A percentile compares a stretch with the other conserved stretches of the same genome.
phyloP scores from a whole-genome alignment of 768 basidiomycete genomes.

The Hydnomerulius pinastri region DNA sequence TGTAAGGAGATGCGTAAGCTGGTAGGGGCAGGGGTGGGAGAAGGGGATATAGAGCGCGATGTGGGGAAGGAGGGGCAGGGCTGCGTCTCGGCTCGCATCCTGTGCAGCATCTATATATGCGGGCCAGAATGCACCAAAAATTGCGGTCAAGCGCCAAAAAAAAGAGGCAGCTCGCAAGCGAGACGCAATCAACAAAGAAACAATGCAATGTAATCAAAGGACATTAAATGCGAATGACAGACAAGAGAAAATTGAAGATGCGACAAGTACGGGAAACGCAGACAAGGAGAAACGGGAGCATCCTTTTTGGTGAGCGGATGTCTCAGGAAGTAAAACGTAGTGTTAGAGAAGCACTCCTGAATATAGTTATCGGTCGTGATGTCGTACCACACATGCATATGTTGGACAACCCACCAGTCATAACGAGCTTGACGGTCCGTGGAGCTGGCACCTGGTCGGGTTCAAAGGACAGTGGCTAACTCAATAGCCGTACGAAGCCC shows the following conservation, averaged over 20 bases:
- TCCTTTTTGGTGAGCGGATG: conserved; percentile 19
- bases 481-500: conserved; percentile 45
- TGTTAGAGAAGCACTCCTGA: conserved; percentile 14
- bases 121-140: conserved; percentile 5
- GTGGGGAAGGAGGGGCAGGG: conserved; percentile 14
- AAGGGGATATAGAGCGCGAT: conserved; percentile 17
- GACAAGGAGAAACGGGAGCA: conserved; percentile 19
- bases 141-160: background rate
- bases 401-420: conserved; percentile 14
- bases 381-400: background rate
- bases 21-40: conserved; percentile 11
- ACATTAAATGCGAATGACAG: conserved; percentile 10
- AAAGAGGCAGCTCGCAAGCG: conserved; percentile 1
- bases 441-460: conserved; percentile 1
- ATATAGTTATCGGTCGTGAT: conserved; percentile 1
- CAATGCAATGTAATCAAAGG: conserved; percentile 6
- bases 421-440: conserved; percentile 8
- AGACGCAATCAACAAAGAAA: conserved; percentile 13
- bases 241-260: conserved; percentile 1
- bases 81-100: conserved; percentile 18
- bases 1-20: background rate
- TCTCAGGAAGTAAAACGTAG: conserved; percentile 15
- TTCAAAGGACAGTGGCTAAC: background rate
- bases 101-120: conserved; percentile 23
- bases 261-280: conserved; percentile 19